Base-by-base conservation (phyloP, 2,329 filamentous ascomycete genomes). In the Xylariaceae sp. region DNA sequence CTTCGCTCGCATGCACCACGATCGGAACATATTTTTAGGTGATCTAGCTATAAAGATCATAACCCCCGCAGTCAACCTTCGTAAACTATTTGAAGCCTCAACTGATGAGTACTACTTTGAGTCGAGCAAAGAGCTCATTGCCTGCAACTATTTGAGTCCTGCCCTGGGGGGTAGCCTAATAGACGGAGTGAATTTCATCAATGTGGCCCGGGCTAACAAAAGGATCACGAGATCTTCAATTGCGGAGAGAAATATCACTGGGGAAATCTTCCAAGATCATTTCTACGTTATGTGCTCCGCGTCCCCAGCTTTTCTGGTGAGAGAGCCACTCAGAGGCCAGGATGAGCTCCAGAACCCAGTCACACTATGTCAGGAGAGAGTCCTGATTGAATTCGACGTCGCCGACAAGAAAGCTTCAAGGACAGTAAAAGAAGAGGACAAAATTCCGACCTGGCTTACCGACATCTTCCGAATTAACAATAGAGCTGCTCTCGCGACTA, bases 21-120 rank as follows among this genome's bases (percentile, higher is more conserved):
- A n/a, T n/a, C n/a, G n/a, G n/a, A n/a, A n/a, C n/a, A n/a, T n/a
- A n/a, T n/a, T n/a, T n/a, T n/a, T n/a, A n/a, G n/a, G n/a, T n/a
- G n/a, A n/a, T n/a, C n/a, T n/a, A n/a, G n/a, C n/a, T n/a, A n/a
- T n/a, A n/a, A 17, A 42, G 8, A 64, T 67, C 41, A 53, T 72
- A 40, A 50, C 44, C 25, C 67, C 66, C 1, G 67, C 68, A 2
- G 61, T 70, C 53, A 45, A 41, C 10, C 56, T 71, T 2, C 64
- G 69, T 23, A 66, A 71, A 50, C 68, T 68, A 52, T 52, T 70
- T 21, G 56, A 65, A 19, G 60, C 65, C 7, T 68, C 67, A 21
- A 67, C 64, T 0, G 59, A 67, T 40, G 59, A 67, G 34, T 71
- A 68, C 47, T 64, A 67, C 35, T 59, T 68, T 11, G 33, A 44